phyloP scores from a whole-genome alignment of 2,329 filamentous ascomycete genomes.

The Ceratocystis colombiana region DNA sequence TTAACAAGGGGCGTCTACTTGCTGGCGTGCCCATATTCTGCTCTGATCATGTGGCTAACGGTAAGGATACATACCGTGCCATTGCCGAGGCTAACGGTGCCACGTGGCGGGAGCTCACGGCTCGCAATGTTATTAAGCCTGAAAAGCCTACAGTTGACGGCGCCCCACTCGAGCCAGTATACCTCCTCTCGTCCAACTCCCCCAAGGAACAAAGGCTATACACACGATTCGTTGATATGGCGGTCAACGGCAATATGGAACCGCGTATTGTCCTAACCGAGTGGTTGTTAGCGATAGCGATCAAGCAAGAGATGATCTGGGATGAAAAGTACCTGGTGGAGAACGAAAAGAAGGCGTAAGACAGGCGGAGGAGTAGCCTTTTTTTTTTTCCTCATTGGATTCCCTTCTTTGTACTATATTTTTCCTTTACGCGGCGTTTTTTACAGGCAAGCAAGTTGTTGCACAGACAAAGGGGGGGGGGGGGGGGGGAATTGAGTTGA shows the following conservation, averaged over 20 bases:
- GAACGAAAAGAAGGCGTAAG: constrained; percentile 27
- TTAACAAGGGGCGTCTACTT: constrained; percentile 68
- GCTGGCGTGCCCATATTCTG: constrained; percentile 72
- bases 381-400: not conserved
- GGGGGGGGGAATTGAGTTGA: too few species aligned
- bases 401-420: constrained; percentile 5
- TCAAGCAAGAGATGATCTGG: constrained; percentile 72
- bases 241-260: constrained; percentile 64
- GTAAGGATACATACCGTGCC: constrained; percentile 70
- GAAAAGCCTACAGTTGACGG: constrained; percentile 47
- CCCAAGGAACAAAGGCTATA: constrained; percentile 64
- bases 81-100: constrained; percentile 88
- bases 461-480: too few species aligned
- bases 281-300: constrained; percentile 81
- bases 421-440: constrained; percentile 8
- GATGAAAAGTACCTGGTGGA: constrained; percentile 50
- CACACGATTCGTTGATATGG: constrained; percentile 71
- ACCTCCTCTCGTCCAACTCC: constrained; percentile 63
- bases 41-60: constrained; percentile 67
- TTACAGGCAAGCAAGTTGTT: not conserved
- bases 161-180: constrained; percentile 60
- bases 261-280: constrained; percentile 74
- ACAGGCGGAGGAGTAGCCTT: not conserved
- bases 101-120: constrained; percentile 66
- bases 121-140: constrained; percentile 57